These are phyloP conservation scores for Neohortaea acidophila DNA, from an alignment of 495 filamentous ascomycete genomes.

Conservation along the genomic window DNA sequence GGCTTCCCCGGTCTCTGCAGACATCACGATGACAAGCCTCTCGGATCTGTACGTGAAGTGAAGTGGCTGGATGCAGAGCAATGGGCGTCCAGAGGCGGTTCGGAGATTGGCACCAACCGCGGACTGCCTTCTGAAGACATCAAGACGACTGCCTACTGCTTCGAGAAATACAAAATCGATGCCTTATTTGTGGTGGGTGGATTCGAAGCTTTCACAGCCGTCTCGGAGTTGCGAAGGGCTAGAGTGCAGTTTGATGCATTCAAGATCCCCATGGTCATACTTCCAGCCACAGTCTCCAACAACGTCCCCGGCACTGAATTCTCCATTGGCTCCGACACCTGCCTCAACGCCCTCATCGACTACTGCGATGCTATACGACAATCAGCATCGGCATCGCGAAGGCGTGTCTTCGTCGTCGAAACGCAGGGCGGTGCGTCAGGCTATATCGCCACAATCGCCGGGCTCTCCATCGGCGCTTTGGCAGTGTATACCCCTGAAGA, in stretches of 20 bases:
- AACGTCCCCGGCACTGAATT: conserved; percentile 98
- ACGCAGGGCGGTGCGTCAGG: conserved; percentile 91
- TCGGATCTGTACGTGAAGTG: conserved; percentile 70
- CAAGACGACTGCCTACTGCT: conserved; percentile 66
- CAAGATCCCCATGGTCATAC: conserved; percentile 79
- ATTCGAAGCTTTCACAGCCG: conserved; percentile 90
- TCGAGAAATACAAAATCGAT: conserved; percentile 76
- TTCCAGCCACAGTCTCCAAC: conserved; percentile 96
- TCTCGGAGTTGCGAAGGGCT: conserved; percentile 71
- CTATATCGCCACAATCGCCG: conserved; percentile 83
- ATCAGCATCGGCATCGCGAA: conserved; percentile 79
- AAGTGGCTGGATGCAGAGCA: conserved; percentile 85
- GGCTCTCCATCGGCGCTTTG: conserved; percentile 75
- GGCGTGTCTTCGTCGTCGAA: conserved; percentile 93
- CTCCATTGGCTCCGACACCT: conserved; percentile 91
- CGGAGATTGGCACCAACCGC: conserved; percentile 95
- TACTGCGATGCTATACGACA: conserved; percentile 98
- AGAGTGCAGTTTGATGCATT: conserved; percentile 65
- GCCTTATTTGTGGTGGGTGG: conserved; percentile 87
- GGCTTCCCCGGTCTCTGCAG: conserved; percentile 90
- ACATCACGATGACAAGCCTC: conserved; percentile 68
- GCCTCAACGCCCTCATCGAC: conserved; percentile 84
- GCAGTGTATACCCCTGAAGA: conserved; percentile 97
- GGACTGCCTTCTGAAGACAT: conserved; percentile 74
- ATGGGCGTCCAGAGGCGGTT: conserved; percentile 93